Base-by-base conservation (phyloP, 305 asterid species). In the Plantago coronopus region DNA sequence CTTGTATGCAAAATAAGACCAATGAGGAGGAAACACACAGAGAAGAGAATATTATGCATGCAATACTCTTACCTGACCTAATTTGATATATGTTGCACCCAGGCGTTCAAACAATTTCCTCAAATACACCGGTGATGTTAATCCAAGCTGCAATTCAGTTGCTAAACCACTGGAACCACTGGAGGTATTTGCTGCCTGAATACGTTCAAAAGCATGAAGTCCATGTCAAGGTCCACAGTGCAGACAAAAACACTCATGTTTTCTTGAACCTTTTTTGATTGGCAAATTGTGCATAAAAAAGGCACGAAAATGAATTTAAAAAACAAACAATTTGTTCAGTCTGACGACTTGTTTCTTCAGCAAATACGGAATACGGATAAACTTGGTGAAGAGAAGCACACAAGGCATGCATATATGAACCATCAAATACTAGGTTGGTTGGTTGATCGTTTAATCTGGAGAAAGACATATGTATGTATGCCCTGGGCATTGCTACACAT, bases 21-120 rank as follows among this genome's bases (percentile, higher is more conserved):
- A 34, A 34, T 34, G 40, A 8, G 10, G 13, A 34, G 11, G 5
- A 27, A 2, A 0, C 40, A 7, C 40, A 0, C 40, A 7, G 7
- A 34, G 40, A 34, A 34, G 12, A 34, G 19, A 23, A 18, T 17
- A 64, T 57, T 17, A 23, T 10, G 50, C 34, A 29, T 18, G 23
- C 53, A 48, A 43, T 69, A 17, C n/a, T 46, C 45, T 25, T 21
- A 38, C 99, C 87, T 93, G 99, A 60, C 99, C 97, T 73, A 93
- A 73, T 76, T 93, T 93, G 56, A 93, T 79, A 66, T 93, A 93
- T 50, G 97, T 93, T 68, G 99, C 99, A 51, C 97, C 99, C 94
- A 89, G 63, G 78, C 97, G 88, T 63, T 93, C 99, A 22, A 93
- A 93, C 67, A 93, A 73, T 75, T 79, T 87, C 80, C 99, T 81